Evolutionary conservation across 768 basidiomycete genomes (phyloP), one percentile per base, ranked within the genome.

Genomic region (Boletales sp.): DNA sequence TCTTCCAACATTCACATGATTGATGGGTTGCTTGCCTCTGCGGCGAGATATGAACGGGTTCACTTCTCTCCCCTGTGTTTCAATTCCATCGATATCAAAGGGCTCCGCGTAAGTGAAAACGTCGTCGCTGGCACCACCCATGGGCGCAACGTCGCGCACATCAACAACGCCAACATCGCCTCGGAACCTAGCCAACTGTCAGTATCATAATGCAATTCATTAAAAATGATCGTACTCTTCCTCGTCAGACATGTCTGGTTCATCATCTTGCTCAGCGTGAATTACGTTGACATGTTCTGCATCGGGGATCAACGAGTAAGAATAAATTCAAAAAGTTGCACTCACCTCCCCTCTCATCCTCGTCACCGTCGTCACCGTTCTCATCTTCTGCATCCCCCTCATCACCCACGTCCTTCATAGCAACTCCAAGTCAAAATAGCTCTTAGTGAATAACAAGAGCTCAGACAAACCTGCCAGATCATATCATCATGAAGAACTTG

Each of bases 221-320:
- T 43, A 44, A 24, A 1, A 27, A 48, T 67, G 57, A 4, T 63
- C 75, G 44, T 72, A 84, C 73, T 84, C 85, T 55, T 84, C 81
- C 45, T 83, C 85, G 54, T 84, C 83, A 11, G 84, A 87, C 64
- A 79, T 69, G 51, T 84, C 86, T 5, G 75, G 81, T 48, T 80
- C 79, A 42, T 77, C 79, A 29, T 80, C 83, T 54, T 81, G 81
- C 38, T 80, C 82, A 47, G 79, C 78, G 42, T 82, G 82, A 37
- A 83, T 78, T 42, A 83, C 76, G 58, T 81, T 80, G 40, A 85
- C 80, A 5, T 74, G 74, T 24, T 74, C 74, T 75, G 49, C 19
- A 12, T 31, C 12, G 2, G 39, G 11, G 18, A 30, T 68, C 40
- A 64, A 46, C 39, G 40, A 41, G 32, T 10, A 43, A 21, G 34